Percentiles rank a stretch among this genome's conserved stretches.
These are phyloP conservation scores for Amesomyces nigricolor DNA, from an alignment of 2,329 filamentous ascomycete species.

Conservation along the genomic window DNA sequence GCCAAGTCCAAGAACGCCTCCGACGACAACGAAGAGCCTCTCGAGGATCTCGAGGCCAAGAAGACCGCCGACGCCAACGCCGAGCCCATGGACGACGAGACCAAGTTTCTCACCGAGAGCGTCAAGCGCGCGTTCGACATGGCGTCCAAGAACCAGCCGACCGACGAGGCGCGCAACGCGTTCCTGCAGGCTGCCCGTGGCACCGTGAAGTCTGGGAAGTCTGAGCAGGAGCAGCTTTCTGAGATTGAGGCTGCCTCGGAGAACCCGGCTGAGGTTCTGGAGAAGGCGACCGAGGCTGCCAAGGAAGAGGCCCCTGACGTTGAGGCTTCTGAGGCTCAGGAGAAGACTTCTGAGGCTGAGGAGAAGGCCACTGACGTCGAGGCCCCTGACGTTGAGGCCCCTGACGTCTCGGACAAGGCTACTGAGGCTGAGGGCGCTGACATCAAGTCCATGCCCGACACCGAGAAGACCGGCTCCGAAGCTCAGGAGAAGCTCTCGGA, in stretches of 20 bases:
- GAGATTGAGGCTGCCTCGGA: background rate
- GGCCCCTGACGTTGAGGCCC: background rate
- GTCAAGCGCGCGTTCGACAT: constrained; percentile 24
- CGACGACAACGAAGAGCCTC: too few species aligned
- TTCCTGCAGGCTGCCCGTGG: constrained; percentile 20
- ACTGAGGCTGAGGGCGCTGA: background rate
- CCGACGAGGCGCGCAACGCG: constrained; percentile 19
- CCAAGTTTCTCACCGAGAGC: constrained; percentile 19
- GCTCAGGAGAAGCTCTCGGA: background rate
- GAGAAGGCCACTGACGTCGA: background rate
- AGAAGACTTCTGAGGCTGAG: background rate
- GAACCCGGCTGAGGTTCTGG: background rate
- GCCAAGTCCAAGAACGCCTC: too few species aligned
- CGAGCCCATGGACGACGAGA: too few species aligned
- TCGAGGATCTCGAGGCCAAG: too few species aligned
- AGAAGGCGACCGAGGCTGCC: constrained; percentile 2
- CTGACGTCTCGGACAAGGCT: background rate
- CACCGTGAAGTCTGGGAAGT: too few species aligned
- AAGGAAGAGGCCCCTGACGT: background rate
- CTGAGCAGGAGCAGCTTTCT: constrained; percentile 8
- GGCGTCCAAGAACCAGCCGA: constrained; percentile 23
- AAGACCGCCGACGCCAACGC: too few species aligned
- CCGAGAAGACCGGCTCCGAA: background rate
- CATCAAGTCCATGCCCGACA: background rate
- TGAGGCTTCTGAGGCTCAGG: background rate